Evolutionary conservation across 225 moss, liverwort and hornwort species (phyloP).

Genomic region (Physcomitrium patens): DNA sequence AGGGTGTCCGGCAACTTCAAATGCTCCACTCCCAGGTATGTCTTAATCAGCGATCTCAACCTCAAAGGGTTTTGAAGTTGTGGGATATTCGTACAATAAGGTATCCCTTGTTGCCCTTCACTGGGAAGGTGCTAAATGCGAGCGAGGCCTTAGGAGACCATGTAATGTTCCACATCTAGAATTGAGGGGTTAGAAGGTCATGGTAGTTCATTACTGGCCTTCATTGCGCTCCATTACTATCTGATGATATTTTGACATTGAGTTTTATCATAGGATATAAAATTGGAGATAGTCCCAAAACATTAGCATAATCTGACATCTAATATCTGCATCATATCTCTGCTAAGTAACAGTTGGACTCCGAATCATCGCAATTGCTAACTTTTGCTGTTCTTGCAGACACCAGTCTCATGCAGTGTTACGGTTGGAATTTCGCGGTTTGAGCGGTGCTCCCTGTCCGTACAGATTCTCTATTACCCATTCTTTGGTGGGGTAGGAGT

Average conservation of each 20-base stretch:
- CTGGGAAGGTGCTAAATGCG: conserved; percentile 5
- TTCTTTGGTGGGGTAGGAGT: conserved; percentile 80
- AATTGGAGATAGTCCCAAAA: neutral
- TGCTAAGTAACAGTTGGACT: neutral
- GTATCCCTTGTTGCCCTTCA: neutral
- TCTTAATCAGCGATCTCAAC: conserved; percentile 17
- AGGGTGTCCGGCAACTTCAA: conserved; percentile 96
- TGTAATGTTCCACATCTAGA: conserved; percentile 9
- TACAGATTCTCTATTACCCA: conserved; percentile 92
- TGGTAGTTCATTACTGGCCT: neutral
- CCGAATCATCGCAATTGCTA: conserved; percentile 22
- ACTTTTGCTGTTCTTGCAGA: conserved; percentile 49
- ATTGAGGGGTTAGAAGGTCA: conserved; percentile 3
- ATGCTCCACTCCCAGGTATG: conserved; percentile 86
- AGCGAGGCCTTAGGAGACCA: conserved; percentile 11
- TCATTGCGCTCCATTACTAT: conserved; percentile 14
- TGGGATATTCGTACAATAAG: conserved; percentile 4
- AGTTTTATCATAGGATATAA: neutral
- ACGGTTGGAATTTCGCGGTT: conserved; percentile 95
- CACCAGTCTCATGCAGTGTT: conserved; percentile 83
- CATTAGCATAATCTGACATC: neutral
- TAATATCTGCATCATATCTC: neutral
- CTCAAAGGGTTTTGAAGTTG: conserved; percentile 24
- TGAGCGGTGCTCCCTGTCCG: conserved; percentile 89
- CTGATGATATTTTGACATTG: conserved; percentile 2